These are phyloP conservation scores for Plectosphaerella sp. DNA, from an alignment of 2,329 filamentous ascomycete genomes.

Conservation along the genomic window DNA sequence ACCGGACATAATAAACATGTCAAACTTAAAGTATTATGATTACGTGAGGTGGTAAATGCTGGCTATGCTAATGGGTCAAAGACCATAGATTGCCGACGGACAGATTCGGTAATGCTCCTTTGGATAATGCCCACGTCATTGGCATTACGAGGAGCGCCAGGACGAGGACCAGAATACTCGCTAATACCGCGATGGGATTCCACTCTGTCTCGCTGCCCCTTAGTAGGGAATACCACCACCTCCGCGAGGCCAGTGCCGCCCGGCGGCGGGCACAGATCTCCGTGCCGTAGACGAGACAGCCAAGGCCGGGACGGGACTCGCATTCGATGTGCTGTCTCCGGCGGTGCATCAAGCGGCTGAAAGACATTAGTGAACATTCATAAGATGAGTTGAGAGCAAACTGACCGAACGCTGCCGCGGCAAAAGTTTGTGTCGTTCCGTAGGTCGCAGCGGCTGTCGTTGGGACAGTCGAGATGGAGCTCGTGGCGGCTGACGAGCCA, in stretches of 20 bases:
- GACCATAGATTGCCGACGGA: no score
- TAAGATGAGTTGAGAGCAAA: slow-evolving; percentile 1
- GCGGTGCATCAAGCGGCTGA: slow-evolving; percentile 52
- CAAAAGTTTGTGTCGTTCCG: slow-evolving; percentile 58
- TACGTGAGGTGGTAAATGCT: no score
- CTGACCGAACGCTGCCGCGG: slow-evolving; percentile 53
- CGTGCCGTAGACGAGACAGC: slow-evolving; percentile 52
- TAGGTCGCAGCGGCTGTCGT: slow-evolving; percentile 50
- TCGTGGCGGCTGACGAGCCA: slow-evolving; percentile 64
- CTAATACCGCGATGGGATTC: neutral
- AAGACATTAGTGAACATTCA: neutral
- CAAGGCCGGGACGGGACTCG: slow-evolving; percentile 50
- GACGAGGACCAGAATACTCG: neutral
- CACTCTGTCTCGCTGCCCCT: neutral
- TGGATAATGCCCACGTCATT: neutral
- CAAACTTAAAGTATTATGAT: no score
- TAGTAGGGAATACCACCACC: neutral
- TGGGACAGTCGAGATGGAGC: slow-evolving; percentile 62
- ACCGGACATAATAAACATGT: no score
- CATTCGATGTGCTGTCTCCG: slow-evolving; percentile 58
- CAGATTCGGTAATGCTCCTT: no score
- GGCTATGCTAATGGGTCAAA: no score
- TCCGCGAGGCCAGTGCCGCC: neutral
- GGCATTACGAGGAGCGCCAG: neutral
- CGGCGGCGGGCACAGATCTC: slow-evolving; percentile 38